Percentiles rank a stretch among this genome's conserved stretches.
These are phyloP conservation scores for Colletotrichum costaricense DNA, from an alignment of 2,329 filamentous ascomycete species.

Conservation along the genomic window DNA sequence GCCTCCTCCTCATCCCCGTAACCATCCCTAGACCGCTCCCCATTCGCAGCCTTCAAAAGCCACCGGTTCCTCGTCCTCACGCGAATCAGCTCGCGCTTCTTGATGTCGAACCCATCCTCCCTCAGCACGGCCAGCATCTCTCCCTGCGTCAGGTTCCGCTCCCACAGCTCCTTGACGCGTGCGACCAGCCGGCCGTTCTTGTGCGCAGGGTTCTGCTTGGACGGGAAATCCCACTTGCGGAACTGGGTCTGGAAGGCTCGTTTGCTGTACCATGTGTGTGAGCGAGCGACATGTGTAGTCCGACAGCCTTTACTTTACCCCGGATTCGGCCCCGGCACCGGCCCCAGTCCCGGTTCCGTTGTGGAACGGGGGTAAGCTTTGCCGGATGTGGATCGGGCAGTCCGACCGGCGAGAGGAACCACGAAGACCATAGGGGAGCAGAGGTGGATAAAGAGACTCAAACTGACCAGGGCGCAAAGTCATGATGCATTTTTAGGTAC, in stretches of 20 bases:
- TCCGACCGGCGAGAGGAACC: conserved; percentile 31
- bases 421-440: too few species aligned
- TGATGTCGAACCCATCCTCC: conserved; percentile 78
- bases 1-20: too few species aligned
- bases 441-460: too few species aligned
- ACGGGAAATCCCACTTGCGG: conserved; percentile 82
- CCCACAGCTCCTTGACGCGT: conserved; percentile 82
- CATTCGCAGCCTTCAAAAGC: conserved; percentile 71
- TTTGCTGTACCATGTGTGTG: conserved; percentile 62
- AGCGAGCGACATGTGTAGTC: background rate
- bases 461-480: conserved; percentile 77
- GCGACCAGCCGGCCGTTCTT: conserved; percentile 75
- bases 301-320: background rate
- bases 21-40: conserved; percentile 57
- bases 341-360: background rate
- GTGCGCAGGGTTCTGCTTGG: conserved; percentile 77
- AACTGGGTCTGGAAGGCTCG: conserved; percentile 82
- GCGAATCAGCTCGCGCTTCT: conserved; percentile 76
- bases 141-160: conserved; percentile 75
- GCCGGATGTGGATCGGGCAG: conserved; percentile 24
- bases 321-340: background rate
- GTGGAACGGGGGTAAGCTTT: background rate
- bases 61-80: conserved; percentile 77
- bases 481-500: conserved; percentile 72
- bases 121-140: conserved; percentile 79